Conservation (phyloP, 1,284 basidiomycete genomes). For the Peniophora sp. region DNA sequence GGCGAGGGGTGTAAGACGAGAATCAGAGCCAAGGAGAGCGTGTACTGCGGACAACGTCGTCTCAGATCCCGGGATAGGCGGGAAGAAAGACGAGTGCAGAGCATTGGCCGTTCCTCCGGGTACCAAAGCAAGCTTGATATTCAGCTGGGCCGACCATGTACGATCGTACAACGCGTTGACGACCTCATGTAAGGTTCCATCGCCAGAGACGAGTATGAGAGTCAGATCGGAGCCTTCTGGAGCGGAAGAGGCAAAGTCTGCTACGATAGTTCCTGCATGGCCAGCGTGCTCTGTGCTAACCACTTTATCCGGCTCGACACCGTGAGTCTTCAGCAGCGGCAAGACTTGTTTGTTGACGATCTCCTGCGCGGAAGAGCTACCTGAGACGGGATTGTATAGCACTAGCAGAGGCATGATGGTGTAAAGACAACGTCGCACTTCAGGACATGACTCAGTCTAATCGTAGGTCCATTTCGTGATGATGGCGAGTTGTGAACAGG, state of each 20-base stretch:
- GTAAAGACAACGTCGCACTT: too few species aligned
- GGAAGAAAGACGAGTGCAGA: slow-evolving; percentile 65
- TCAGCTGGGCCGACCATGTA: slow-evolving; percentile 8
- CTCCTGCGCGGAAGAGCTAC: slow-evolving; percentile 28
- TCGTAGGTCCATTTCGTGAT: too few species aligned
- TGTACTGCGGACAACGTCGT: slow-evolving; percentile 51
- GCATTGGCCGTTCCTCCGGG: slow-evolving; percentile 95
- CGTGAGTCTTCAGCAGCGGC: slow-evolving; percentile 48
- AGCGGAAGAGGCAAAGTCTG: slow-evolving; percentile 29
- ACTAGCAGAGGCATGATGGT: slow-evolving; percentile 32
- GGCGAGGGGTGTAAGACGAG: slow-evolving; percentile 37
- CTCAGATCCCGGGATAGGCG: slow-evolving; percentile 23
- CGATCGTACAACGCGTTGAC: slow-evolving; percentile 47
- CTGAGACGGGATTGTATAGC: slow-evolving; percentile 43
- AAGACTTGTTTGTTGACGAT: slow-evolving; percentile 56
- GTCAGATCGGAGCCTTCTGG: slow-evolving; percentile 21
- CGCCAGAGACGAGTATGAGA: slow-evolving; percentile 72
- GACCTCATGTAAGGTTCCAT: slow-evolving; percentile 87
- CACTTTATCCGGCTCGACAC: slow-evolving; percentile 29
- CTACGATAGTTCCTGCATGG: slow-evolving; percentile 53
- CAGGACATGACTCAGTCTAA: too few species aligned
- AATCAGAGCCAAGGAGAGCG: slow-evolving; percentile 31
- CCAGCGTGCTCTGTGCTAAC: slow-evolving; percentile 42
- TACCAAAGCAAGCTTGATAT: slow-evolving; percentile 43
- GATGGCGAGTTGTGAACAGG: too few species aligned